Base-by-base conservation (phyloP, 169 alveolate species). In the Cryptosporidium viatorum region DNA sequence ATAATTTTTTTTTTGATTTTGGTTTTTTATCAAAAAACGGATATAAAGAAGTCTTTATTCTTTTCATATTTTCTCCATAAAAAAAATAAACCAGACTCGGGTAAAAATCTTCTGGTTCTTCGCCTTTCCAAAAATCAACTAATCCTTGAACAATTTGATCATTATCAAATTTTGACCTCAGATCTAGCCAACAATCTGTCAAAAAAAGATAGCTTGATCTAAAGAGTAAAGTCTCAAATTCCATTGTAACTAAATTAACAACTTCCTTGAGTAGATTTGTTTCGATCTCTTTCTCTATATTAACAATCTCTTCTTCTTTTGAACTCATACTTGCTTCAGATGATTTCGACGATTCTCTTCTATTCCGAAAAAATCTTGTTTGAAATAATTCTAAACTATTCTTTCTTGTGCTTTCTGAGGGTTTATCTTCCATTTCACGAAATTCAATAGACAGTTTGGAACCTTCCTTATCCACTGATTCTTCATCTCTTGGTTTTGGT, bases 91-190 rank as follows among this genome's bases (percentile, higher is more conserved):
- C 35, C 18, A 55, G 9, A 3, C 55, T 26, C 16, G 35, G 35
- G 14, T 26, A n/a, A 4, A 55, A 55, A 21, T 55, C 67, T 1
- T 26, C 23, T 55, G 67, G 21, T 55, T 55, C 37, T 55, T 55
- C 16, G 1, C 67, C 67, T 9, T 26, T 4, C 67, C 67, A 55
- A 55, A 0, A 55, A 2, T 55, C 23, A 8, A 55, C 39, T 10
- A 55, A 21, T 5, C 67, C 67, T 55, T 16, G 8, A 55, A 55
- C 67, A 4, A 55, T 16, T 9, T 55, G 14, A 9, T 2, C 2
- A n/a, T 26, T 55, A 55, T 55, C 67, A 18, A 55, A 55, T 9
- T 55, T 55, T 21, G 67, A 55, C n/a, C 67, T 55, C 37, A 55
- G 5, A n/a, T 55, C 67, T 26, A 16, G n/a, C 67, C 67, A 55